Evolutionary conservation across 768 basidiomycete genomes (phyloP), one percentile per base, ranked within the genome.

Genomic region (Trametes punicea): DNA sequence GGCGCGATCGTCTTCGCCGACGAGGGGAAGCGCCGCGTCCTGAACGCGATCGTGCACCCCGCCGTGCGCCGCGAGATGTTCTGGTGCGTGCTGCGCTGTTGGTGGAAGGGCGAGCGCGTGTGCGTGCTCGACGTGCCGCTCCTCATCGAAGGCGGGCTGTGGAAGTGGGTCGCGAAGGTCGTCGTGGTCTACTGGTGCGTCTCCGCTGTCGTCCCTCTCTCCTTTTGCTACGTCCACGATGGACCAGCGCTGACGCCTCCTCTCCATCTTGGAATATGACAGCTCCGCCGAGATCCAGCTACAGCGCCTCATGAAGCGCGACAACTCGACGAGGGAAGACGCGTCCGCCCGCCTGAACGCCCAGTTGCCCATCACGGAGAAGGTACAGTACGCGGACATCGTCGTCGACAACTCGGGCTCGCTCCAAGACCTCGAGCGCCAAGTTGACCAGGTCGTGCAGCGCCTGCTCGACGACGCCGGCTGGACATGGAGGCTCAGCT

Each of bases 101-200:
- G 95, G 93, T 45, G 93, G 42, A 73, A 72, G 36, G 96, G 97
- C 6, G 75, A 91, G 64, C 86, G 80, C 66, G 75, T 88, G 34
- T 90, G 88, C 59, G 77, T 98, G 2, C 71, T 98, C 62, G 97
- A 98, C 69, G 90, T 97, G 5, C 97, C 97, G 29, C 72, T 98
- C 47, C 74, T 99, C 53, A 87, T 99, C 54, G 97, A 99, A 69
- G 85, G 89, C 0, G 87, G 87, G 2, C 67, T 98, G 33, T 93
- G 87, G 83, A 83, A 80, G 65, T 88, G 82, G 79, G 88, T 94
- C 41, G 93, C 86, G 3, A 79, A 81, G 59, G 84, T 98, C 21
- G 78, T 94, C 3, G 86, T 99, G 9, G 94, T 97, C 5, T 95
- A 93, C 67, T 97, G 94, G 96, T 97, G 51, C 46, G 81, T 73